Percentiles rank a stretch among this genome's conserved stretches.
These are phyloP conservation scores for Penicillium sp. DNA, from an alignment of 2,329 filamentous ascomycete species.

Conservation along the genomic window DNA sequence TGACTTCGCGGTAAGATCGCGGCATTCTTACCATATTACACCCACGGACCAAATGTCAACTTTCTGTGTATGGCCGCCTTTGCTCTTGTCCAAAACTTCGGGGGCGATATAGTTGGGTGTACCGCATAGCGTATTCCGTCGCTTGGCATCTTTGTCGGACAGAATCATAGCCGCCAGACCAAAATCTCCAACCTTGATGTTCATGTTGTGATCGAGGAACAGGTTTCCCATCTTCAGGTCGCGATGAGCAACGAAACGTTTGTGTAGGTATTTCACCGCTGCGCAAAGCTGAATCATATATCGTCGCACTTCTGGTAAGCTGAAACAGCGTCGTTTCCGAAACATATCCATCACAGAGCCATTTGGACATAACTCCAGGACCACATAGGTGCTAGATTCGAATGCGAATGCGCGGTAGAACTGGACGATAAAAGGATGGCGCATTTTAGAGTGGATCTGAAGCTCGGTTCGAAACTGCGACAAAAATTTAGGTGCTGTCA, in stretches of 20 bases:
- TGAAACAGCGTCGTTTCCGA: slow-evolving; percentile 84
- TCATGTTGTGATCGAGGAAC: slow-evolving; percentile 92
- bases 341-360: slow-evolving; percentile 98
- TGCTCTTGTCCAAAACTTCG: slow-evolving; percentile 91
- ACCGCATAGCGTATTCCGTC: slow-evolving; percentile 90
- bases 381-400: slow-evolving; percentile 84
- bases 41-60: slow-evolving; percentile 98
- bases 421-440: slow-evolving; percentile 91
- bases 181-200: slow-evolving; percentile 97
- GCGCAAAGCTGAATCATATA: slow-evolving; percentile 94
- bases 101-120: slow-evolving; percentile 98
- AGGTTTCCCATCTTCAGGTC: slow-evolving; percentile 98
- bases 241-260: slow-evolving; percentile 91
- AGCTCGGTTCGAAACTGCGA: slow-evolving; percentile 73
- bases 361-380: slow-evolving; percentile 91
- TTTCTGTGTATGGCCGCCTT: slow-evolving; percentile 93
- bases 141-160: slow-evolving; percentile 81
- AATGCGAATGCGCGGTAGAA: slow-evolving; percentile 94
- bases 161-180: slow-evolving; percentile 88
- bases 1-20: background rate
- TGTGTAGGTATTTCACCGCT: slow-evolving; percentile 97
- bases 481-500: slow-evolving; percentile 7
- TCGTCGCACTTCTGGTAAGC: slow-evolving; percentile 88
- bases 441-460: slow-evolving; percentile 97
- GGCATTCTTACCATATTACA: slow-evolving; percentile 75